Evolutionary conservation across 2,329 filamentous ascomycete species (phyloP).

Genomic region (Xylariaceae sp.): DNA sequence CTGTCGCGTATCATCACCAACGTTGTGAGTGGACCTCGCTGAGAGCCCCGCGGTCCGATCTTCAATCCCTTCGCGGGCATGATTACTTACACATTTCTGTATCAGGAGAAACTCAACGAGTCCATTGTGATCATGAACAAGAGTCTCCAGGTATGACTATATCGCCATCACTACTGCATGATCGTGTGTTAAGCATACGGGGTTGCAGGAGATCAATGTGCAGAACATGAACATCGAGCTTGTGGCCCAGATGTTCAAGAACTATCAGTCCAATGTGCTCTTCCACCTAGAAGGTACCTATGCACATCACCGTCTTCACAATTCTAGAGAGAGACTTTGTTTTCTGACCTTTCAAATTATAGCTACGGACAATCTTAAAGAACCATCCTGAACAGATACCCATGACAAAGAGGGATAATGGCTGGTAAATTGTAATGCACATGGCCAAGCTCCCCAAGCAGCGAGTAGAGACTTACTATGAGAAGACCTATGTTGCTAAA

Average conservation of each 20-base stretch:
- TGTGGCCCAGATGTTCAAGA: constrained; percentile 99
- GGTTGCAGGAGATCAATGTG: constrained; percentile 82
- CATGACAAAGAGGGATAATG: too few relatives aligned
- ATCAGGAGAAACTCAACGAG: constrained; percentile 94
- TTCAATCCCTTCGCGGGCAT: neutral
- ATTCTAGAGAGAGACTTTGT: neutral
- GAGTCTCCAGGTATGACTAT: constrained; percentile 65
- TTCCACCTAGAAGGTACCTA: constrained; percentile 89
- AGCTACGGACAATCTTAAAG: constrained; percentile 82
- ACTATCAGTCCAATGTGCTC: constrained; percentile 95
- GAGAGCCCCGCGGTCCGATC: constrained; percentile 10
- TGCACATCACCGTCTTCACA: too few relatives aligned
- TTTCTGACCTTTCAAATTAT: constrained; percentile 5
- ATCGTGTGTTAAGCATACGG: too few relatives aligned
- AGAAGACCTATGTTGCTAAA: too few relatives aligned
- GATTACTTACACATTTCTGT: neutral
- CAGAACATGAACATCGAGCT: constrained; percentile 99
- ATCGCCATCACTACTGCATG: constrained; percentile 1
- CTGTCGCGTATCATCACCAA: constrained; percentile 96
- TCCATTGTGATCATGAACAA: constrained; percentile 90
- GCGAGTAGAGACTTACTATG: too few relatives aligned
- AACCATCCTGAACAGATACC: constrained; percentile 54
- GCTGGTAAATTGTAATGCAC: too few relatives aligned
- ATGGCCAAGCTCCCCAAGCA: too few relatives aligned
- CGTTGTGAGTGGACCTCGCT: constrained; percentile 61